Evolutionary conservation across 2,329 filamentous ascomycete genomes (phyloP), one percentile per base, ranked within the genome.

Genomic region (Harringtonia lauricola): DNA sequence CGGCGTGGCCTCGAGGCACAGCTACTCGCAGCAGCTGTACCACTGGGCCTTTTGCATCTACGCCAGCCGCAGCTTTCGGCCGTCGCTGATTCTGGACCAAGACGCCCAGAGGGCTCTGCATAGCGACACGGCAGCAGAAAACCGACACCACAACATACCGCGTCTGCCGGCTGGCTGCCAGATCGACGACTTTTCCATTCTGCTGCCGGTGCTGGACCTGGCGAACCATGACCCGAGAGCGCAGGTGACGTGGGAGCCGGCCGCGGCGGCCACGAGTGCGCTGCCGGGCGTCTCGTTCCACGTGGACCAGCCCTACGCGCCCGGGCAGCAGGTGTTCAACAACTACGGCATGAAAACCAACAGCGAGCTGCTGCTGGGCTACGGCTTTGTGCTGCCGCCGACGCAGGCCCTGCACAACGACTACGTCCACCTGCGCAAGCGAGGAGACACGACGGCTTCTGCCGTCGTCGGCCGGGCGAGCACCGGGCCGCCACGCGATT

Each of bases 341-440:
- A 86, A 85, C 57, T 88, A 88, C 55, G 83, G 83, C 26, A 59
- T 65, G 54, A 84, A 86, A 59, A 84, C 81, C 8, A 88, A 87
- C 53, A 81, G 80, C 46, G 81, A 86, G 61, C 63, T 83, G 21
- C 65, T 83, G 1, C 62, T 82, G 2, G 77, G 71, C 0, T 83
- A 83, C 53, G 76, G 77, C 3, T 82, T 82, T 54, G 66, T 74
- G 49, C 55, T 81, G 0, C 67, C 70, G 2, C 61, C 67, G 42
- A 65, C 64, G 0, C 57, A 60, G 0, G 57, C 54, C 5, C 59
- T 78, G 44, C 74, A 79, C 55, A 79, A 79, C 51, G 75, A 79
- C 56, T 79, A 79, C 53, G 59, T 74, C 1, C 74, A 79, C 53
- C 61, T 79, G 10, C 67, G 71, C 43, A 74, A 71, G 54, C 63